These are phyloP conservation scores for Penicillium diatomitis DNA, from an alignment of 495 filamentous ascomycete genomes.

Conservation along the genomic window DNA sequence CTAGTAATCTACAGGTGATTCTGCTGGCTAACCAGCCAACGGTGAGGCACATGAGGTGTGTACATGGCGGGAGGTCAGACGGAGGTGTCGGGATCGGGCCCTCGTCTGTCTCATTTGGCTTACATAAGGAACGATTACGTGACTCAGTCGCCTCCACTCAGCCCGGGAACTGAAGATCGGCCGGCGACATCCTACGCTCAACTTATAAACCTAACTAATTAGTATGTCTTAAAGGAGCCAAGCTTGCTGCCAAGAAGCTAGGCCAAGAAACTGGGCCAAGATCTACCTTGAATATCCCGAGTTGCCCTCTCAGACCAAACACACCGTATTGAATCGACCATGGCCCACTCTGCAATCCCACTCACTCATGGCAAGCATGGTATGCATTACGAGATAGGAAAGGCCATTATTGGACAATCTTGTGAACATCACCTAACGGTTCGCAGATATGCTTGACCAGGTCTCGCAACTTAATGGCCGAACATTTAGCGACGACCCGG, in stretches of 20 bases:
- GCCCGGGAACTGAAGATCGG: too few relatives aligned
- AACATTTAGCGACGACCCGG: slow-evolving; percentile 17
- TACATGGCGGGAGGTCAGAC: too few relatives aligned
- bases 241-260: not conserved
- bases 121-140: slow-evolving; percentile 9
- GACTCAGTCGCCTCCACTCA: not conserved
- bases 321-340: not conserved
- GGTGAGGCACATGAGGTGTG: too few relatives aligned
- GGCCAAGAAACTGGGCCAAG: not conserved
- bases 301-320: too few relatives aligned
- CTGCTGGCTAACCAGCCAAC: too few relatives aligned
- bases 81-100: too few relatives aligned
- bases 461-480: slow-evolving; percentile 15
- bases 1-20: too few relatives aligned
- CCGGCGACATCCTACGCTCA: too few relatives aligned
- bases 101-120: slow-evolving; percentile 1
- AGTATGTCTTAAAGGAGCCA: too few relatives aligned
- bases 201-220: too few relatives aligned
- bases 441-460: slow-evolving; percentile 7
- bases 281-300: not conserved
- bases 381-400: not conserved
- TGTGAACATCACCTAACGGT: not conserved
- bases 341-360: slow-evolving; percentile 10
- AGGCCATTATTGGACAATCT: not conserved
- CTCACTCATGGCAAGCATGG: slow-evolving; percentile 17